phyloP scores from a whole-genome alignment of 2,329 filamentous ascomycete species.

The Neocatenulostroma microsporum region DNA sequence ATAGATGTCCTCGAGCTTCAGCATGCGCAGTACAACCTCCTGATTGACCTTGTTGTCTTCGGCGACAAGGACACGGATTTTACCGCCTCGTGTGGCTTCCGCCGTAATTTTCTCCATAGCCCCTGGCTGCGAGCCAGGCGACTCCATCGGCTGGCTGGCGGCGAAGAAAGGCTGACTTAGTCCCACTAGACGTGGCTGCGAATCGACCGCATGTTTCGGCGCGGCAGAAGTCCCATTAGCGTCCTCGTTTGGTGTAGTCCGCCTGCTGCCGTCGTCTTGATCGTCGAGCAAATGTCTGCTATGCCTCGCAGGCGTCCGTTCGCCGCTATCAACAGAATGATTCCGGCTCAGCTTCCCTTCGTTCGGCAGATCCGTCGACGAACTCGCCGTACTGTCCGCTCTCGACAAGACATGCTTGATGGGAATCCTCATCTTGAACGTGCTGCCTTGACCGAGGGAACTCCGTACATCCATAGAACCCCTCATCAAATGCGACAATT shows the following conservation, averaged over 20 bases:
- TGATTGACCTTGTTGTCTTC: conserved; percentile 65
- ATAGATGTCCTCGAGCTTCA: conserved; percentile 71
- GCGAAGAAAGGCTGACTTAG: conserved; percentile 76
- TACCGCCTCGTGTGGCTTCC: conserved; percentile 49
- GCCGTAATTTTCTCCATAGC: conserved; percentile 59
- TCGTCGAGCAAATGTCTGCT: conserved; percentile 14
- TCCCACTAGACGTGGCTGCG: conserved; percentile 71
- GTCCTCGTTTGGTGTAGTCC: too few species aligned
- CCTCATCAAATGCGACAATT: conserved; percentile 75
- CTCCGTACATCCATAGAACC: conserved; percentile 67
- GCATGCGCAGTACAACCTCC: conserved; percentile 55
- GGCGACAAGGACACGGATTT: conserved; percentile 75
- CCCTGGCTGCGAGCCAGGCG: conserved; percentile 54
- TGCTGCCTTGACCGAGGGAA: conserved; percentile 64
- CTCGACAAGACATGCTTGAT: conserved; percentile 66
- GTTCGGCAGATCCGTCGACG: conserved; percentile 20
- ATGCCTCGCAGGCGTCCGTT: conserved; percentile 11
- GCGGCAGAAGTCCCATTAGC: too few species aligned
- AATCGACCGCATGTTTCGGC: too few species aligned
- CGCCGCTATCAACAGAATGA: conserved; percentile 14
- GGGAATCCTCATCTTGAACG: conserved; percentile 76
- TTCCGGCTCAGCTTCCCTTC: conserved; percentile 7
- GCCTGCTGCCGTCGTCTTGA: neutral
- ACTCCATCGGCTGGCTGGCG: conserved; percentile 39
- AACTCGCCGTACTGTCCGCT: conserved; percentile 45